phyloP scores from a whole-genome alignment of 371 early-diverging fungal species.

The Lichtheimia corymbifera region DNA sequence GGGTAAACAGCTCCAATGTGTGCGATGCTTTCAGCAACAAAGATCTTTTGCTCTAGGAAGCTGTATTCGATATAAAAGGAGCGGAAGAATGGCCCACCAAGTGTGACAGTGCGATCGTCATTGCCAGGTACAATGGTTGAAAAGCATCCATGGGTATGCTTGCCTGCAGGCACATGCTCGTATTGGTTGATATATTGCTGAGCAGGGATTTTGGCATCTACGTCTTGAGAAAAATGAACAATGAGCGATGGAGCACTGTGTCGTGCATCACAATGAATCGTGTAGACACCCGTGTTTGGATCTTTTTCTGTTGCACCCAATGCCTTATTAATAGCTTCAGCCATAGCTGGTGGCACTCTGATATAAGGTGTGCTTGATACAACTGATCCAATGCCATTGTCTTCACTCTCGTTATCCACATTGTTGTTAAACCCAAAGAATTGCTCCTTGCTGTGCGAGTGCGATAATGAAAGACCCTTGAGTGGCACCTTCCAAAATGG shows the following conservation, averaged over 20 bases:
- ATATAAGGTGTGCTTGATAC: constrained; percentile 29
- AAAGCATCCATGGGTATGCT: constrained; percentile 18
- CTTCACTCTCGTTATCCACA: not conserved
- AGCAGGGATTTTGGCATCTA: constrained; percentile 28
- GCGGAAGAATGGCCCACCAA: constrained; percentile 40
- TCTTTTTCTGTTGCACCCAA: constrained; percentile 22
- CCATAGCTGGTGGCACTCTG: constrained; percentile 18
- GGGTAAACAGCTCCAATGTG: constrained; percentile 4
- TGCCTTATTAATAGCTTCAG: constrained; percentile 22
- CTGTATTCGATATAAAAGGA: constrained; percentile 32
- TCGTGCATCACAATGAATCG: constrained; percentile 19
- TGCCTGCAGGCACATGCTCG: constrained; percentile 7
- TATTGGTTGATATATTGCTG: constrained; percentile 25
- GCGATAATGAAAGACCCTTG: constrained; percentile 13
- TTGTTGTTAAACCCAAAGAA: not conserved
- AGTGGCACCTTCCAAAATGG: constrained; percentile 39
- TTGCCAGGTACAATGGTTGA: constrained; percentile 23
- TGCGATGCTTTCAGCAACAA: constrained; percentile 24
- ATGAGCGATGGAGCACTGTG: constrained; percentile 15
- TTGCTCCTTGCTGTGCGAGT: too few species aligned
- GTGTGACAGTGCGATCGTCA: constrained; percentile 18
- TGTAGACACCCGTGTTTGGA: constrained; percentile 13
- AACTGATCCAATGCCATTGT: constrained; percentile 13
- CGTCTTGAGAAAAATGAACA: constrained; percentile 21
- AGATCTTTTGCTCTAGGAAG: constrained; percentile 8